Percentiles rank a stretch among this genome's conserved stretches.
These are phyloP conservation scores for Leccinum sublutescens DNA, from an alignment of 768 basidiomycete genomes.

Conservation along the genomic window DNA sequence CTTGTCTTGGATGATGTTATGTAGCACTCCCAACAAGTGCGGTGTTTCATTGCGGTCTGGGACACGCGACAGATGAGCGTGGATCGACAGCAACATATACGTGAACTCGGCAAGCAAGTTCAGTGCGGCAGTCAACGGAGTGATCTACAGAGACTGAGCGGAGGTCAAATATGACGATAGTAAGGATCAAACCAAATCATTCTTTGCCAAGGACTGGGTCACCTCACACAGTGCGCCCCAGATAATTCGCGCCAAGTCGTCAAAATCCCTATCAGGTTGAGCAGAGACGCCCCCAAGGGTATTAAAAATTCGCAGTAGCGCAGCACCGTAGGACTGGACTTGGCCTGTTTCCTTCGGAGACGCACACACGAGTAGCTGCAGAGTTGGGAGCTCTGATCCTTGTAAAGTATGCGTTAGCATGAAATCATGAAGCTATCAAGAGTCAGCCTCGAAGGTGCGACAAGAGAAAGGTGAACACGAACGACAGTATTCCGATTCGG, in stretches of 20 bases:
- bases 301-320: constrained; percentile 39
- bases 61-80: constrained; percentile 33
- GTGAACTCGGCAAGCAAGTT: constrained; percentile 49
- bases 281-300: constrained; percentile 26
- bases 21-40: constrained; percentile 40
- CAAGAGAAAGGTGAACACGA: constrained; percentile 13
- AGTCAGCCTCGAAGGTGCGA: constrained; percentile 3
- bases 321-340: constrained; percentile 38
- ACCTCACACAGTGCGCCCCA: constrained; percentile 42
- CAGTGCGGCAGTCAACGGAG: constrained; percentile 49
- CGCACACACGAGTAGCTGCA: constrained; percentile 51
- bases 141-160: constrained; percentile 36
- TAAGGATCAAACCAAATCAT: constrained; percentile 40
- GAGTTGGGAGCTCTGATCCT: constrained; percentile 39
- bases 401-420: constrained; percentile 56
- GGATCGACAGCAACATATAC: constrained; percentile 49
- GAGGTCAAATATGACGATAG: background rate
- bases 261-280: constrained; percentile 20
- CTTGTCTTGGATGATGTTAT: constrained; percentile 41
- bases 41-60: constrained; percentile 28
- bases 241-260: constrained; percentile 22
- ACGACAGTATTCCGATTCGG: constrained; percentile 61
- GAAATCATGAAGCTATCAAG: constrained; percentile 52
- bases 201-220: constrained; percentile 34
- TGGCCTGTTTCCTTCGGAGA: constrained; percentile 26